phyloP scores from a whole-genome alignment of 257 asterid species.

The Solanum sparsipilum region DNA sequence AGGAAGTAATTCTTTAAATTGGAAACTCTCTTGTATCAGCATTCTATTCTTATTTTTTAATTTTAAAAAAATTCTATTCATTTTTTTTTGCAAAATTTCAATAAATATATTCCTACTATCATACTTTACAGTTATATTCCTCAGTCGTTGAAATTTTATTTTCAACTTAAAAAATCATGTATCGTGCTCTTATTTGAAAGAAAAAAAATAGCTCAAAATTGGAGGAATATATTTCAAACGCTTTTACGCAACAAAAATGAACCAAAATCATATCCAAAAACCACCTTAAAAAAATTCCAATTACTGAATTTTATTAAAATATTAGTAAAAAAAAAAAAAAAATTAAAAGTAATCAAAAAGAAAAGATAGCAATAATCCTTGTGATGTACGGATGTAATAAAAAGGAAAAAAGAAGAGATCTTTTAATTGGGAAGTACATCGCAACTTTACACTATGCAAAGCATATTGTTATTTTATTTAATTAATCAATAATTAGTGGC shows the following conservation, averaged over 20 bases:
- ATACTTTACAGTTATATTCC: not conserved
- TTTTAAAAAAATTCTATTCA: not conserved
- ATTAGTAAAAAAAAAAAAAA: not conserved
- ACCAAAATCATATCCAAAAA: not conserved
- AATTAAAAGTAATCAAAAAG: not conserved
- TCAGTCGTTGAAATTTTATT: not conserved
- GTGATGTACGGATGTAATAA: slow-evolving; percentile 22
- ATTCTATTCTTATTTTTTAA: not conserved
- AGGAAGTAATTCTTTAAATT: not conserved
- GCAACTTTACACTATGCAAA: slow-evolving; percentile 1
- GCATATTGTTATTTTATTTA: slow-evolving; percentile 1
- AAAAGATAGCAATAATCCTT: not conserved
- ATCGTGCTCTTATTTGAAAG: not conserved
- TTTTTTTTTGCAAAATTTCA: not conserved
- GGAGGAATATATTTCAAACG: not conserved
- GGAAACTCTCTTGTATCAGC: not conserved
- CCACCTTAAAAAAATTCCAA: not conserved
- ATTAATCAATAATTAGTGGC: slow-evolving; percentile 11
- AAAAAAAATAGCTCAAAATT: not conserved
- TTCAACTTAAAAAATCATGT: not conserved
- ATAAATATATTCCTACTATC: not conserved
- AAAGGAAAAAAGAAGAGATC: not conserved
- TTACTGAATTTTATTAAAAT: not conserved
- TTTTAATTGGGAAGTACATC: not conserved
- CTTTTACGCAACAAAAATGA: not conserved